Evolutionary conservation across 768 basidiomycete genomes (phyloP).

Genomic region (Dentipellis sp.): DNA sequence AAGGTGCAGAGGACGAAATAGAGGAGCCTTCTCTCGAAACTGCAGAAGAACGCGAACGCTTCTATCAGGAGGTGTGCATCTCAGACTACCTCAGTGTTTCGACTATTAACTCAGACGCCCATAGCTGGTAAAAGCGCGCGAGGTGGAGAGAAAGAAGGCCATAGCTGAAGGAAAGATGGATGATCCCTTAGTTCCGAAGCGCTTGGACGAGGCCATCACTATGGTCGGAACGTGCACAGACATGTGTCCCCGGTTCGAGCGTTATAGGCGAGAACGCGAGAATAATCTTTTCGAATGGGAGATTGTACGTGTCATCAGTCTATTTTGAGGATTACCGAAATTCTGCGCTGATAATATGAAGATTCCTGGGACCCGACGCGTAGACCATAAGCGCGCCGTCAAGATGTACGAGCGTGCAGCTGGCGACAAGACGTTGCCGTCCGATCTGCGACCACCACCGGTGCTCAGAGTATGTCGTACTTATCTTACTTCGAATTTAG

Average conservation of each 20-base stretch:
- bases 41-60: slow-evolving; percentile 54
- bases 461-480: slow-evolving; percentile 59
- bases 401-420: slow-evolving; percentile 94
- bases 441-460: slow-evolving; percentile 81
- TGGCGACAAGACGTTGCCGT: slow-evolving; percentile 85
- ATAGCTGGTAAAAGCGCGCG: slow-evolving; percentile 62
- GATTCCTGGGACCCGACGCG: slow-evolving; percentile 77
- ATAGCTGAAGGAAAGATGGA: slow-evolving; percentile 85
- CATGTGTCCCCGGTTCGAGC: slow-evolving; percentile 94
- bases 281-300: slow-evolving; percentile 85
- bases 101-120: slow-evolving; percentile 4
- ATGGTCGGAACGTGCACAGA: slow-evolving; percentile 86
- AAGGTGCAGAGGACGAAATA: slow-evolving; percentile 24
- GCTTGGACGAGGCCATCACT: slow-evolving; percentile 85
- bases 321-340: not conserved
- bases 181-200: slow-evolving; percentile 69
- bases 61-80: slow-evolving; percentile 58
- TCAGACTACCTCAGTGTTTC: not conserved
- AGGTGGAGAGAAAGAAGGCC: slow-evolving; percentile 59
- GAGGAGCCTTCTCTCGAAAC: slow-evolving; percentile 48
- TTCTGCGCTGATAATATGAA: slow-evolving; percentile 31
- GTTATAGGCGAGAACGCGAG: slow-evolving; percentile 83
- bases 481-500: not conserved
- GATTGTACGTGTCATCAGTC: slow-evolving; percentile 42
- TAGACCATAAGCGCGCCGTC: slow-evolving; percentile 82